Evolutionary conservation across 257 asterid species (phyloP), one percentile per base, ranked within the genome.

Genomic region (Catharanthus roseus): DNA sequence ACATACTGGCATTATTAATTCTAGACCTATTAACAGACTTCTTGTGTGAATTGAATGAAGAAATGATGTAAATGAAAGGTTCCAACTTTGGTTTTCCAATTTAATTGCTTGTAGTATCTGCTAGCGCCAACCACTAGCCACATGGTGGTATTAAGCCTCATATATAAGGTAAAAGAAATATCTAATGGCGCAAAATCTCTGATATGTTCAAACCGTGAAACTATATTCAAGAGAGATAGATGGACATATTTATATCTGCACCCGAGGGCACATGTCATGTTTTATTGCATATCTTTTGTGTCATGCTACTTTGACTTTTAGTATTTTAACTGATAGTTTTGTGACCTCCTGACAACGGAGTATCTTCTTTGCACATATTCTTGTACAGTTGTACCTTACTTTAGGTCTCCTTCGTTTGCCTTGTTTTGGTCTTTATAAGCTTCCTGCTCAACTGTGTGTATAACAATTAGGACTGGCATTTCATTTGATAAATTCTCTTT

Each of bases 401-500:
- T 65, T 5, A 28, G 71, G 71, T 33, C 60, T 24, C 44, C 0
- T 64, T 0, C 33, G 11, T 0, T 24, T 29, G 24, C 60, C 60
- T 58, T n/a, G n/a, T 11, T 58, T 23, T 19, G 50, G 47, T 67
- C 70, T 21, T 64, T 73, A 18, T 24, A 38, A 24, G 54, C 19
- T 39, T 55, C 15, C 67, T 18, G 47, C 19, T 24, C 5, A 23
- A 57, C 57, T 58, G 23, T 21, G 24, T 50, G 12, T 58, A 31
- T 56, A 33, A 13, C n/a, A 45, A 33, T 42, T 42, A 42, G 47
- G 47, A 42, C 5, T 53, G 63, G 34, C 45, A 65, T 71, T 53
- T 26, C 57, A 70, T 74, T 66, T 60, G 65, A 47, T 28, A 36
- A 55, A 10, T 23, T 58, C 72, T 71, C 68, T 74, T 57, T 54